Conservation (phyloP, 2,329 filamentous ascomycete species). For the Aspergillus fumigatus region DNA sequence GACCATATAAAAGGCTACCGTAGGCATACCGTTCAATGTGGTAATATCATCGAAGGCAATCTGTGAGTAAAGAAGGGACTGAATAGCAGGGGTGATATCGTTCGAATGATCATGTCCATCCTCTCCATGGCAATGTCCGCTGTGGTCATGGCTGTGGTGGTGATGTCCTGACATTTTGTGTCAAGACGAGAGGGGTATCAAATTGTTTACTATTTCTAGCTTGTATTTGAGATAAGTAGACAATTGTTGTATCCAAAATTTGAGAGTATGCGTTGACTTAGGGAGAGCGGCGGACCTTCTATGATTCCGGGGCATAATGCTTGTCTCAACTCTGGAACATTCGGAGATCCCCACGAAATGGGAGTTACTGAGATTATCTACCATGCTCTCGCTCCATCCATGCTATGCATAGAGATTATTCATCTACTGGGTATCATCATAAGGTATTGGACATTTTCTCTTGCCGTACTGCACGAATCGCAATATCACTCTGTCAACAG, state of each 20-base stretch:
- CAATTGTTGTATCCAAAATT: not conserved
- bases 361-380: not conserved
- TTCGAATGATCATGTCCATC: constrained; percentile 80
- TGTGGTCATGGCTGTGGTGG: constrained; percentile 37
- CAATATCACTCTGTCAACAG: not conserved
- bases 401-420: not conserved
- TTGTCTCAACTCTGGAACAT: not conserved
- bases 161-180: constrained; percentile 33
- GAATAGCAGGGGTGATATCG: constrained; percentile 86
- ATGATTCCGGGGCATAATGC: constrained; percentile 10
- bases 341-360: not conserved
- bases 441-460: not conserved
- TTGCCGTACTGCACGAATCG: not conserved
- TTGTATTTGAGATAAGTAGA: not conserved
- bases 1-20: not conserved
- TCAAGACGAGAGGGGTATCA: not conserved
- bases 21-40: constrained; percentile 65
- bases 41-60: constrained; percentile 82
- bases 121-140: constrained; percentile 47
- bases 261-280: not conserved
- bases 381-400: not conserved
- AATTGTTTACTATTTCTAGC: not conserved
- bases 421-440: not conserved
- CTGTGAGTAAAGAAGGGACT: constrained; percentile 85
- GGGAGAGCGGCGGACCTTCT: constrained; percentile 10